These are phyloP conservation scores for Pistacia atlantica DNA, from an alignment of 345 rosid genomes.

Conservation along the genomic window DNA sequence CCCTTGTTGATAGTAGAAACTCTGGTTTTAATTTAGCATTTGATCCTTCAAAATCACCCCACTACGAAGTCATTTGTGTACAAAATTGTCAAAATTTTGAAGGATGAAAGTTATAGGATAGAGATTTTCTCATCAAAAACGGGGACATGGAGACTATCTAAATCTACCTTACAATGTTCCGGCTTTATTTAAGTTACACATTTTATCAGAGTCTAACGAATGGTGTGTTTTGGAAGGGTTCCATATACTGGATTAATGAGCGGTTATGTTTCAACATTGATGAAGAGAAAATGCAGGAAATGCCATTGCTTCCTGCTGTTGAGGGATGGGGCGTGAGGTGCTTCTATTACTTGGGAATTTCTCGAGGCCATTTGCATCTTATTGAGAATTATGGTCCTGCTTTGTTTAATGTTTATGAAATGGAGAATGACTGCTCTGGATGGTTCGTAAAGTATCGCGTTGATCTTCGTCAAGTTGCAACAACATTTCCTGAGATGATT, in stretches of 20 bases:
- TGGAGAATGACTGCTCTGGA: conserved; percentile 30
- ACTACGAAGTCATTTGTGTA: conserved; percentile 13
- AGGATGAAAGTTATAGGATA: conserved; percentile 14
- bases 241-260: conserved; percentile 37
- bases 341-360: conserved; percentile 26
- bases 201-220: no score
- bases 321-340: not conserved
- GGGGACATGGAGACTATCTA: conserved; percentile 38
- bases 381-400: conserved; percentile 24
- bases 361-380: conserved; percentile 29
- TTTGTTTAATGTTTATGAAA: conserved; percentile 33
- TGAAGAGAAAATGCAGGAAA: conserved; percentile 28
- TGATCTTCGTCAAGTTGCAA: conserved; percentile 32
- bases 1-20: not conserved
- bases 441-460: conserved; percentile 41
- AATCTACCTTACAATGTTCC: conserved; percentile 6
- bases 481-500: conserved; percentile 36
- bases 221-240: conserved; percentile 32
- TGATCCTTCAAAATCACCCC: conserved; percentile 39
- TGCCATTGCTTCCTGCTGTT: conserved; percentile 28
- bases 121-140: conserved; percentile 41
- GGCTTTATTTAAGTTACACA: not conserved
- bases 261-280: conserved; percentile 30
- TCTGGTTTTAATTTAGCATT: conserved; percentile 36
- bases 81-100: not conserved